Base-by-base conservation (phyloP, 2,329 filamentous ascomycete species). In the Sporothrix variecibatus region DNA sequence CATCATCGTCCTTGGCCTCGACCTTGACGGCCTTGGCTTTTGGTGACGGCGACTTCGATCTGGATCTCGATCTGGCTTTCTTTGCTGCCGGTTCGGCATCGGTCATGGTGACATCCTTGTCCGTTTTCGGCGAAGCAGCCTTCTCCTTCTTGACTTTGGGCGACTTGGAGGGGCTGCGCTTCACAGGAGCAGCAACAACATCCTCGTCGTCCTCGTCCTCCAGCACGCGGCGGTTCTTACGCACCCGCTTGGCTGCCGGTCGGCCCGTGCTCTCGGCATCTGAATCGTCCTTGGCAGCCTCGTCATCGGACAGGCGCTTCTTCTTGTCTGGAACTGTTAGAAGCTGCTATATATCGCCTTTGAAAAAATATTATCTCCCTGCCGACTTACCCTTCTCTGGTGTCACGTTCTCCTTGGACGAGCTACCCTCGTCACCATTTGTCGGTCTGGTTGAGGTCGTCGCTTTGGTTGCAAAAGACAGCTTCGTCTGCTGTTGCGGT, bases 401-500 rank as follows among this genome's bases (percentile, higher is more conserved):
- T 77, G 82, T 80, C 4, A 80, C 78, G 60, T 84, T 83, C 75
- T 84, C 83, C 72, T 84, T 83, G 6, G 78, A 76, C 67, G 75
- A 53, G 31, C 43, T 70, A 64, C 58, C 43, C 40, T 34, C 56
- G 28, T 43, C 78, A 70, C 38, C 70, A 77, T 69, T 76, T 80
- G 79, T 49, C 7, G n/a, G 28, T 5, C 3, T 34, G 38, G 46
- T n/a, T 6, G 53, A 7, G 28, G 23, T 43, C 38, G 26, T 56
- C 53, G 46, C 65, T 76, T 53, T 74, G 17, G 89, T 90, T 49
- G 90, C 90, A 80, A 97, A 97, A 0, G 92, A 88, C 53, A 97
- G 84, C 78, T 91, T 96, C 0, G 93, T 92, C 82, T 97, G 94
- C 81, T 94, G 92, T 51, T 88, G 87, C 15, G 90, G 88, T 28